These are phyloP conservation scores for Mucor racemosus DNA, from an alignment of 371 early-diverging fungal species.

Conservation along the genomic window DNA sequence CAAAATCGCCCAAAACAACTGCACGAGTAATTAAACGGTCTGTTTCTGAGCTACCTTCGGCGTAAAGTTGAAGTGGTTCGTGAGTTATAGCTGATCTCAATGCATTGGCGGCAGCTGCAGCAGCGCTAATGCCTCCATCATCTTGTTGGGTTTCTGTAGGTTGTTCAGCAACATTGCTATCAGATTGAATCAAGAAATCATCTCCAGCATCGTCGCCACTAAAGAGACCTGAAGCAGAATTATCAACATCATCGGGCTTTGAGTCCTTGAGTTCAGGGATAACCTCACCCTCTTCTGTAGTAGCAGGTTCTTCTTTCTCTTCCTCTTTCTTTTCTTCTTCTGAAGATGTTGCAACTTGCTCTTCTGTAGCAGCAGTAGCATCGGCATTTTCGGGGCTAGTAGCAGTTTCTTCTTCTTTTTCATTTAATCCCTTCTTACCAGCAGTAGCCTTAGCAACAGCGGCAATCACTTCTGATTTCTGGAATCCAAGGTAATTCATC, in stretches of 20 bases:
- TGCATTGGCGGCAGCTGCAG: constrained; percentile 20
- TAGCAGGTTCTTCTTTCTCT: constrained; percentile 13
- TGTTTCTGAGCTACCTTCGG: background rate
- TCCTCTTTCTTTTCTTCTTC: constrained; percentile 7
- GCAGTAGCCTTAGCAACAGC: constrained; percentile 53
- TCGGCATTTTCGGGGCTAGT: constrained; percentile 19
- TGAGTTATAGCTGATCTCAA: constrained; percentile 16
- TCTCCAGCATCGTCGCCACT: constrained; percentile 32
- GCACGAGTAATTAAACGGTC: constrained; percentile 78
- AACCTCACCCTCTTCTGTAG: constrained; percentile 3
- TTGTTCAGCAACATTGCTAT: background rate
- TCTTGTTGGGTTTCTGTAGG: constrained; percentile 18
- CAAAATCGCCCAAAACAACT: constrained; percentile 89
- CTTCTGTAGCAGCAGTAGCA: constrained; percentile 17
- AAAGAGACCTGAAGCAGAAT: constrained; percentile 42
- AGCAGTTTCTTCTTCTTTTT: constrained; percentile 18
- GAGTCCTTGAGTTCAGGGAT: constrained; percentile 2
- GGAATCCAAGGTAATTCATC: constrained; percentile 85
- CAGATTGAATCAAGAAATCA: constrained; percentile 32
- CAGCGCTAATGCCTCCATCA: constrained; percentile 12
- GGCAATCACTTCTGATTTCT: constrained; percentile 65
- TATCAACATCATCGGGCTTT: constrained; percentile 14
- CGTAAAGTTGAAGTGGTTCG: constrained; percentile 40
- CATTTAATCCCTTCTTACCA: constrained; percentile 13
- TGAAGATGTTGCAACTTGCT: background rate